A percentile compares a stretch with the other conserved stretches of the same genome.
phyloP scores from a whole-genome alignment of 129 eudicot species.

The Dittrichia graveolens region DNA sequence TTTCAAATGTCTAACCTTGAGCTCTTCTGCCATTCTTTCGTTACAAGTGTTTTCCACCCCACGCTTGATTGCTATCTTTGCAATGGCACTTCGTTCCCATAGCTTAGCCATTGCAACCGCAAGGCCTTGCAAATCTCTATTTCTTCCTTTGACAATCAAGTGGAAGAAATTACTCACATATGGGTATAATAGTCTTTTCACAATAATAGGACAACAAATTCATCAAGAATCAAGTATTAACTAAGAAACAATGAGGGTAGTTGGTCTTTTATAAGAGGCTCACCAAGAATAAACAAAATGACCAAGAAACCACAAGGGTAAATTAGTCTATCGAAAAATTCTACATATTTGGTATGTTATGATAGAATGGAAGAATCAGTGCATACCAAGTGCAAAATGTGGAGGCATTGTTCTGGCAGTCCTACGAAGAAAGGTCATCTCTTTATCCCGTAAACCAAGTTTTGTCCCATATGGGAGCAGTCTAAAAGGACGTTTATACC shows the following conservation, averaged over 20 bases:
- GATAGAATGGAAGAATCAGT: neutral
- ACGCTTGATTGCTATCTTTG: constrained; percentile 90
- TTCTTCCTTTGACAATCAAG: constrained; percentile 62
- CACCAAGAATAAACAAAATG: neutral
- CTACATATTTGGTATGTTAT: constrained; percentile 4
- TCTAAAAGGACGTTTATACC: constrained; percentile 81
- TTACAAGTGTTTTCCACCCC: constrained; percentile 82
- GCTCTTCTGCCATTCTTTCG: constrained; percentile 96
- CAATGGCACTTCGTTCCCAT: constrained; percentile 86
- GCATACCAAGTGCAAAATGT: constrained; percentile 94
- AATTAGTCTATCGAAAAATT: constrained; percentile 10
- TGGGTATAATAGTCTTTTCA: constrained; percentile 24
- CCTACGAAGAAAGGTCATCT: constrained; percentile 72
- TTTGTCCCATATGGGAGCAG: constrained; percentile 73
- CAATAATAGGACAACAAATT: neutral
- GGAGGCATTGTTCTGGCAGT: constrained; percentile 85
- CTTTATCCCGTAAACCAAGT: constrained; percentile 56
- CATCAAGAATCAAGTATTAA: neutral
- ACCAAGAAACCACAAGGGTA: neutral
- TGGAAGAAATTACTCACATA: neutral
- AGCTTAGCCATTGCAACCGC: constrained; percentile 86
- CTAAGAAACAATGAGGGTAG: constrained; percentile 10
- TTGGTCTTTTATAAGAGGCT: neutral
- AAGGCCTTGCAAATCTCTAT: constrained; percentile 87
- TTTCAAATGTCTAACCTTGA: constrained; percentile 53